Evolutionary conservation across 2,329 filamentous ascomycete genomes (phyloP).

Genomic region (Incumbomyces delicatus): DNA sequence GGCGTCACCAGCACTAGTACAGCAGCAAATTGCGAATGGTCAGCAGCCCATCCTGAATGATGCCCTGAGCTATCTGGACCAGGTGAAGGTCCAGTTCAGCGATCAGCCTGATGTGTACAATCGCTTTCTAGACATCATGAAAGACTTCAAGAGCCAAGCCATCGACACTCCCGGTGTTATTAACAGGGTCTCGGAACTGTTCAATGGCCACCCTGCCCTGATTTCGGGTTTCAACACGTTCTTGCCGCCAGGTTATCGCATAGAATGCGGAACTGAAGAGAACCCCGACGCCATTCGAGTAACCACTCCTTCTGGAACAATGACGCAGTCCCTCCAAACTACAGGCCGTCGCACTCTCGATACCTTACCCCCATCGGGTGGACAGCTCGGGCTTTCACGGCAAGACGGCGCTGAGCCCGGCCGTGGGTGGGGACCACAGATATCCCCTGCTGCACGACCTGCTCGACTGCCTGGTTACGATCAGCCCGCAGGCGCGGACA

Average conservation of each 20-base stretch:
- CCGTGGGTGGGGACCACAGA: conserved; percentile 20
- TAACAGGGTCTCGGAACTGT: conserved; percentile 87
- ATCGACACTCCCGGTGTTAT: conserved; percentile 98
- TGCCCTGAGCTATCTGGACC: conserved; percentile 90
- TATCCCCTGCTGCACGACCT: conserved; percentile 23
- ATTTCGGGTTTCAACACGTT: conserved; percentile 99
- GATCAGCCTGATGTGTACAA: conserved; percentile 98
- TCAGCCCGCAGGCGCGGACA: conserved; percentile 6
- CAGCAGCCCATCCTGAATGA: conserved; percentile 77
- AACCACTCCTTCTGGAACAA: conserved; percentile 96
- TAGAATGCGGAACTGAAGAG: conserved; percentile 87
- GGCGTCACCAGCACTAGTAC: conserved; percentile 36
- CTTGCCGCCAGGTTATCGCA: conserved; percentile 86
- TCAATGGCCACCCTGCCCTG: conserved; percentile 86
- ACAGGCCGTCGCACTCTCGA: conserved; percentile 23
- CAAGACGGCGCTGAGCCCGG: conserved; percentile 17
- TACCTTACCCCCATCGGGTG: conserved; percentile 19
- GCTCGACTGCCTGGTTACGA: conserved; percentile 18
- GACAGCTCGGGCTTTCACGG: conserved; percentile 6
- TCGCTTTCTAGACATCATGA: conserved; percentile 96
- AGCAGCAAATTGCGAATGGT: conserved; percentile 58
- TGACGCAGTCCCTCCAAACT: conserved; percentile 70
- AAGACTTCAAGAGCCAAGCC: conserved; percentile 97
- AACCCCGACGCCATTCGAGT: conserved; percentile 94
- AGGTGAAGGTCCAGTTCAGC: conserved; percentile 95